These are phyloP conservation scores for Henningerozyma blattae DNA, from an alignment of 805 yeast species.

Conservation along the genomic window DNA sequence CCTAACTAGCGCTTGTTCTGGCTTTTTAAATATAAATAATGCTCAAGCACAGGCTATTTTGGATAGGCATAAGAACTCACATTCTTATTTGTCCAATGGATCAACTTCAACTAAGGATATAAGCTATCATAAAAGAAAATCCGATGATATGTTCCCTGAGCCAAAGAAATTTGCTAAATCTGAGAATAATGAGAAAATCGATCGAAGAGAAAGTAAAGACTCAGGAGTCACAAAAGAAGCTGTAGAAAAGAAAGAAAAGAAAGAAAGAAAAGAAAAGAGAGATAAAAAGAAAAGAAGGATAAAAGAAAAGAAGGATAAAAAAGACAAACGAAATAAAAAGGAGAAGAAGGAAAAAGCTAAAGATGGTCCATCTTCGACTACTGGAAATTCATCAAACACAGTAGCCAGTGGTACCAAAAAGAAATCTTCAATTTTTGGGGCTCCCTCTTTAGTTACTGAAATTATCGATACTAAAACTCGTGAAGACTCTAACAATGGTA, in stretches of 20 bases:
- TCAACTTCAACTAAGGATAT: not conserved
- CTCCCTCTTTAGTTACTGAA: slow-evolving; percentile 7
- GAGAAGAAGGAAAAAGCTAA: not conserved
- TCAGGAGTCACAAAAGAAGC: too few relatives aligned
- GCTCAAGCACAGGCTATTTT: slow-evolving; percentile 8
- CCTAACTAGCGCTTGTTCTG: slow-evolving; percentile 18
- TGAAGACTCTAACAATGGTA: slow-evolving; percentile 10
- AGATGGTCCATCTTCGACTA: not conserved
- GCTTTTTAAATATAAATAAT: slow-evolving; percentile 14
- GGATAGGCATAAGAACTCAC: slow-evolving; percentile 6
- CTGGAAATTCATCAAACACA: not conserved
- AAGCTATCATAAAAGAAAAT: not conserved
- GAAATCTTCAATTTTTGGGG: slow-evolving; percentile 24
- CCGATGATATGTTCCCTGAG: not conserved
- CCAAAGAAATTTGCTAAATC: slow-evolving; percentile 1
- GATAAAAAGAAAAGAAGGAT: slow-evolving; percentile 3
- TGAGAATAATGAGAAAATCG: slow-evolving; percentile 1
- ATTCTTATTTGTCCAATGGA: slow-evolving; percentile 1
- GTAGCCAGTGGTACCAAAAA: not conserved
- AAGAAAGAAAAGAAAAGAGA: slow-evolving; percentile 1
- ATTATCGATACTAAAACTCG: slow-evolving; percentile 4
- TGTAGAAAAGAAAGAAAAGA: slow-evolving; percentile 1
- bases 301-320: slow-evolving; percentile 1
- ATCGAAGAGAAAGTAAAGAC: slow-evolving; percentile 1
- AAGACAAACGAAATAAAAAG: slow-evolving; percentile 2